Percentiles rank a stretch among this genome's conserved stretches.
Conservation (phyloP, 1,284 basidiomycete genomes). For the Heterobasidion parviporum region DNA sequence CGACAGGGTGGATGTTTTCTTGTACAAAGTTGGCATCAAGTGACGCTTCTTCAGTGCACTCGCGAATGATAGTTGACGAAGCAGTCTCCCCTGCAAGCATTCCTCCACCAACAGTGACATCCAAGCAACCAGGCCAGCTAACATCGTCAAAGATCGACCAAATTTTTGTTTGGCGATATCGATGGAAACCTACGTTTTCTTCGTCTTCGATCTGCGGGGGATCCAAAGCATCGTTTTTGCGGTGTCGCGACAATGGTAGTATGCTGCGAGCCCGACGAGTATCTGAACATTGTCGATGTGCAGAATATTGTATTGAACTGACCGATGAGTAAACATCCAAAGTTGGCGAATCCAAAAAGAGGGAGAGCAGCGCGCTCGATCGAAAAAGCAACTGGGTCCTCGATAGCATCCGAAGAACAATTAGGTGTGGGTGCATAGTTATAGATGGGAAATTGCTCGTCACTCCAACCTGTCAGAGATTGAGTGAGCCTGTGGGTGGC, state of each 20-base stretch:
- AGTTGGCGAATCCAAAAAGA: conserved; percentile 34
- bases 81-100: conserved; percentile 29
- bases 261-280: conserved; percentile 9
- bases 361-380: conserved; percentile 35
- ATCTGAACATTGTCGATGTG: neutral
- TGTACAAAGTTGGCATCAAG: conserved; percentile 25
- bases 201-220: conserved; percentile 29
- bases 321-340: conserved; percentile 34
- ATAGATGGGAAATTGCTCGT: conserved; percentile 24
- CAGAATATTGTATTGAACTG: neutral
- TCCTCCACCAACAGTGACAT: conserved; percentile 36
- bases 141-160: neutral
- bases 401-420: neutral
- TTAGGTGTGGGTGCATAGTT: neutral
- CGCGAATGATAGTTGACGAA: conserved; percentile 26
- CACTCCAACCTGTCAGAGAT: conserved; percentile 18
- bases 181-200: conserved; percentile 26
- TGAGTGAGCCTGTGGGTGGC: neutral
- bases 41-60: conserved; percentile 32
- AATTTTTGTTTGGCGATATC: neutral
- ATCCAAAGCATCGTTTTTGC: conserved; percentile 26
- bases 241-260: conserved; percentile 16
- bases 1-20: conserved; percentile 20
- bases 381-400: conserved; percentile 25
- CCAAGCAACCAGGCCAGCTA: conserved; percentile 33